Evolutionary conservation across 1,284 basidiomycete species (phyloP).

Genomic region (Cryptococcus depauperatus): DNA sequence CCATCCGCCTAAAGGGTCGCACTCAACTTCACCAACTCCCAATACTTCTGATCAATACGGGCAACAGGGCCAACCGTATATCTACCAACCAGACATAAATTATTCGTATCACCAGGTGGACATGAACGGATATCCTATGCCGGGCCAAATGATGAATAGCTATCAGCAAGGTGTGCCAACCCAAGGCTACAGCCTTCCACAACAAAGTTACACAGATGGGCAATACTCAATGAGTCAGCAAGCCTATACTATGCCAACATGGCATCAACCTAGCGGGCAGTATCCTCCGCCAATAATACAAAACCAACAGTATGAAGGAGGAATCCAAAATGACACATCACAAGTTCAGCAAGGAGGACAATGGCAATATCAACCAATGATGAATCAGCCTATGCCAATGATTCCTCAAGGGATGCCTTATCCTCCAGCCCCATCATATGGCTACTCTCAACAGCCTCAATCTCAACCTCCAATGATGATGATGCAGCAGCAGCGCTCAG

Average conservation of each 20-base stretch:
- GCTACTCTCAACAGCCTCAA: conserved; percentile 10
- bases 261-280: neutral
- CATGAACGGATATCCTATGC: conserved; percentile 9
- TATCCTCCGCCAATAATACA: neutral
- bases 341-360: conserved; percentile 4
- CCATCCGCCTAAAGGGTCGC: conserved; percentile 13
- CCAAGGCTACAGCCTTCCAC: neutral
- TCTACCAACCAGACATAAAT: conserved; percentile 10
- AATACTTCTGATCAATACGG: neutral
- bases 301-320: conserved; percentile 10
- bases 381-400: conserved; percentile 28
- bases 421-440: conserved; percentile 6
- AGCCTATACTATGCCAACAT: neutral
- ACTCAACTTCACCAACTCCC: neutral
- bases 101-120: conserved; percentile 11
- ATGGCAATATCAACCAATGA: conserved; percentile 10
- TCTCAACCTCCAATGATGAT: conserved; percentile 8
- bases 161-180: conserved; percentile 2
- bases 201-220: neutral
- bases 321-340: too few relatives aligned
- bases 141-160: neutral
- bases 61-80: neutral
- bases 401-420: conserved; percentile 35
- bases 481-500: conserved; percentile 4
- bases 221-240: neutral